phyloP scores from a whole-genome alignment of 768 basidiomycete genomes.

The Polyporus arcularius region DNA sequence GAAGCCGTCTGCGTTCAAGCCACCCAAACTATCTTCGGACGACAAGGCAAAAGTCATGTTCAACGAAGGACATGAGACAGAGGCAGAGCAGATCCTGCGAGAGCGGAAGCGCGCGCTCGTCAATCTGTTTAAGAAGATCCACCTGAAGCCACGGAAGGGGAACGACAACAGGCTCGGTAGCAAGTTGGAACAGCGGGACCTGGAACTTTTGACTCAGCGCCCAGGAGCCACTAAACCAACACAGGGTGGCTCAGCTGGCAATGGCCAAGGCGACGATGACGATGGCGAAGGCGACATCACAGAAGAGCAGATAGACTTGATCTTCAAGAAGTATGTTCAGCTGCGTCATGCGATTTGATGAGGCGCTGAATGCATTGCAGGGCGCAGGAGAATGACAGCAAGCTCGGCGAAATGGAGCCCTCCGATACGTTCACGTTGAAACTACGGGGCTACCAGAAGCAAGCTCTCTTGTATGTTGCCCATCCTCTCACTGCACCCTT shows the following conservation, averaged over 20 bases:
- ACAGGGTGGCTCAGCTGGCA: slow-evolving; percentile 57
- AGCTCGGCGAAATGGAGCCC: slow-evolving; percentile 82
- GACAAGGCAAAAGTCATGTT: slow-evolving; percentile 47
- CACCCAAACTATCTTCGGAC: slow-evolving; percentile 38
- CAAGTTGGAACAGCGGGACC: slow-evolving; percentile 40
- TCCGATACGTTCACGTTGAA: slow-evolving; percentile 71
- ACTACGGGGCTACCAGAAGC: slow-evolving; percentile 89
- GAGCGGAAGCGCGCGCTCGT: slow-evolving; percentile 78
- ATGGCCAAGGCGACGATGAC: slow-evolving; percentile 49
- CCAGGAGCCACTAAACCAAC: slow-evolving; percentile 26
- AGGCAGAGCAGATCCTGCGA: slow-evolving; percentile 74
- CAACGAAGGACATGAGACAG: slow-evolving; percentile 79
- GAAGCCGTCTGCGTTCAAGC: slow-evolving; percentile 65
- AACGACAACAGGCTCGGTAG: slow-evolving; percentile 24
- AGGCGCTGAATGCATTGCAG: slow-evolving; percentile 39
- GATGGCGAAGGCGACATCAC: slow-evolving; percentile 80
- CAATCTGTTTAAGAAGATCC: slow-evolving; percentile 70
- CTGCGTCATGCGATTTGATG: background rate
- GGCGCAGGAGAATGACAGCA: slow-evolving; percentile 79
- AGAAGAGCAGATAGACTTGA: slow-evolving; percentile 77
- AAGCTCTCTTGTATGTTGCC: slow-evolving; percentile 69
- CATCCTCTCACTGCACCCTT: background rate
- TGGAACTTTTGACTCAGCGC: slow-evolving; percentile 41
- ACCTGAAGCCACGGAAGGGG: slow-evolving; percentile 55
- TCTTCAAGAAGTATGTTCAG: slow-evolving; percentile 72